Percentiles rank a stretch among this genome's conserved stretches.
phyloP scores from a whole-genome alignment of 2,329 filamentous ascomycete species.

The Colletotrichum sp. region DNA sequence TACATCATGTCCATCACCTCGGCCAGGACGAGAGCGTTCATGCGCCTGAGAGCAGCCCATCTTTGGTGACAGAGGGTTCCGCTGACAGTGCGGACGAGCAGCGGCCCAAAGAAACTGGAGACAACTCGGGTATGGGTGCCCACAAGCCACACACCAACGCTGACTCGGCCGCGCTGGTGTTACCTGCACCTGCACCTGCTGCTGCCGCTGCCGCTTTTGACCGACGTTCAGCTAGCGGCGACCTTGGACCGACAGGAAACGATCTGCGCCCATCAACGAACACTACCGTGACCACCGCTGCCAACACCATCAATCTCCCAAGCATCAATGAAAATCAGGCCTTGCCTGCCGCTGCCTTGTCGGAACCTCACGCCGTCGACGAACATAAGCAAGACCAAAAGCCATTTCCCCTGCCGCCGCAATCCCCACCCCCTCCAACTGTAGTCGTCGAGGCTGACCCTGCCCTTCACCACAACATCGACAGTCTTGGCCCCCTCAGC shows the following conservation, averaged over 20 bases:
- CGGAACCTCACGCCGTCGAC: background rate
- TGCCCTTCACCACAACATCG: background rate
- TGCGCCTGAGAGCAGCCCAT: background rate
- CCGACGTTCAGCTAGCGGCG: constrained; percentile 23
- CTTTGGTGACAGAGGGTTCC: constrained; percentile 19
- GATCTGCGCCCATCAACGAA: constrained; percentile 37
- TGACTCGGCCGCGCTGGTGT: background rate
- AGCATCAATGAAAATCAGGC: constrained; percentile 23
- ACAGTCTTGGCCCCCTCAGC: constrained; percentile 18
- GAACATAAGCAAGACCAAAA: background rate
- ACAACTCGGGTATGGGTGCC: background rate
- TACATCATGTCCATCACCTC: background rate
- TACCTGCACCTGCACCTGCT: constrained; percentile 4
- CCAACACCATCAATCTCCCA: constrained; percentile 12
- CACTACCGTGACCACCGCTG: constrained; percentile 22
- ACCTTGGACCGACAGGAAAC: constrained; percentile 28
- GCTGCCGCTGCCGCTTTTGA: constrained; percentile 17
- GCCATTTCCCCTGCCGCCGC: background rate
- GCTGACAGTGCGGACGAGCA: constrained; percentile 1
- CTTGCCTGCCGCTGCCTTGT: background rate
- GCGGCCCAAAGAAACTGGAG: constrained; percentile 8
- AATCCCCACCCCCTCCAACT: background rate
- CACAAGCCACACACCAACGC: constrained; percentile 13
- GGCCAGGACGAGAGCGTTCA: background rate
- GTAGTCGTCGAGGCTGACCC: background rate